phyloP scores from a whole-genome alignment of 768 basidiomycete species.

The Termitomyces sp. region DNA sequence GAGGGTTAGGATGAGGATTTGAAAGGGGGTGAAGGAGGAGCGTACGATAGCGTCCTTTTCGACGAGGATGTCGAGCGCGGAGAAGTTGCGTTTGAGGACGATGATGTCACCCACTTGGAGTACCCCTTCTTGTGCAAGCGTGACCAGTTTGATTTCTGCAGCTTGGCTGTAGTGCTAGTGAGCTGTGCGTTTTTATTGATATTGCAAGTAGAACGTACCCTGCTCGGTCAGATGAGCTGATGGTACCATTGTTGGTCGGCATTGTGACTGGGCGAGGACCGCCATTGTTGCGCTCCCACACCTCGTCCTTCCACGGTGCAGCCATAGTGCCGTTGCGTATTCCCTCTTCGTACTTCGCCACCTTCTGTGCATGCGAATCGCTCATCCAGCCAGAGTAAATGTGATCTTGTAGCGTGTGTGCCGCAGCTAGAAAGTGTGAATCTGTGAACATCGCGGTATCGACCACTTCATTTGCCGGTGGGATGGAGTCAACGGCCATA shows the following conservation, averaged over 20 bases:
- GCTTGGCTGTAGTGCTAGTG: constrained; percentile 24
- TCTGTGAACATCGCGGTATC: constrained; percentile 41
- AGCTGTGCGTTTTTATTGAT: background rate
- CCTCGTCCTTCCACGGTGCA: constrained; percentile 61
- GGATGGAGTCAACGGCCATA: constrained; percentile 14
- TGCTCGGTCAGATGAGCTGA: constrained; percentile 14
- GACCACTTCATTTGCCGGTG: constrained; percentile 15
- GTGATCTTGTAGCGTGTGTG: constrained; percentile 57
- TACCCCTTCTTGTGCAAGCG: constrained; percentile 38
- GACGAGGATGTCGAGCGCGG: constrained; percentile 28
- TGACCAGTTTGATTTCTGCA: constrained; percentile 36
- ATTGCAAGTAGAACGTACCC: constrained; percentile 22
- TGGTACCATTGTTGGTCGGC: constrained; percentile 6
- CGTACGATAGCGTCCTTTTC: constrained; percentile 14
- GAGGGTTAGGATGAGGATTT: background rate
- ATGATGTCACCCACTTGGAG: constrained; percentile 50
- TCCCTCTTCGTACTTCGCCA: constrained; percentile 36
- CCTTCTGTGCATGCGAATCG: constrained; percentile 32
- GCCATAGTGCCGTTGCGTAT: constrained; percentile 39
- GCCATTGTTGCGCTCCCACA: constrained; percentile 43
- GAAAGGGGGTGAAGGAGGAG: background rate
- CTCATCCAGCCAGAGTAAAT: constrained; percentile 47
- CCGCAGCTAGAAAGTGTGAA: constrained; percentile 46
- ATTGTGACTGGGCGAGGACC: constrained; percentile 4
- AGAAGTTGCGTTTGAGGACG: constrained; percentile 45